Evolutionary conservation across 1,284 basidiomycete species (phyloP), one percentile per base, ranked within the genome.

Genomic region (Fomitopsis pinicola): DNA sequence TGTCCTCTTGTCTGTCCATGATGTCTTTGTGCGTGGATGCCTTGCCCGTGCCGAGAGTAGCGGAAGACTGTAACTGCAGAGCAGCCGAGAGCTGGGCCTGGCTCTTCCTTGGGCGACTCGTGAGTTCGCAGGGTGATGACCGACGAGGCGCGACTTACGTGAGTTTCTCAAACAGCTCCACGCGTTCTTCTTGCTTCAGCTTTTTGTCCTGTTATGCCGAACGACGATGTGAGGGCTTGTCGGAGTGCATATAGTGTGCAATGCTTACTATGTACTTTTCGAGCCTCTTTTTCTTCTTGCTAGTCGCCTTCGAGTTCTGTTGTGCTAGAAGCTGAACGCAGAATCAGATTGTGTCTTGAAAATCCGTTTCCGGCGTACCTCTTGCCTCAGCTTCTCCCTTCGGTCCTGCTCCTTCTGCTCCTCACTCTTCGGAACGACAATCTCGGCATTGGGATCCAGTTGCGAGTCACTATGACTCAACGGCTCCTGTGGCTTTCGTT

Each of bases 141-240:
- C 26, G 40, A 36, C 50, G 62, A 52, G 56, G 63, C 42, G 8
- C 40, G 55, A 17, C 53, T 66, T 76, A 93, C 92, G 86, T 82
- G 59, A 95, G 77, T 70, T 91, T 93, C 65, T 91, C 84, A 62
- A 94, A 84, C 6, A 95, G 79, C 22, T 80, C 72, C 2, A 84
- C 70, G 52, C 92, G 83, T 65, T 92, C 91, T 67, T 95, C 93
- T 72, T 93, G 91, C 75, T 89, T 91, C 54, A 95, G 75, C 73
- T 94, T 94, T 75, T 94, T 94, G 59, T 92, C 89, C 91, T 94
- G 28, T 50, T 50, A 50, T 33, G 12, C 26, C 12, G 12, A 17
- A 22, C 12, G 2, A 30, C 14, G 12, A 12, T 50, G 12, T 28
- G 48, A 33, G 30, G 48, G 14, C 28, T n/a, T 33, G 4, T 10